phyloP scores from a whole-genome alignment of 257 asterid genomes.

The Capsicum baccatum region DNA sequence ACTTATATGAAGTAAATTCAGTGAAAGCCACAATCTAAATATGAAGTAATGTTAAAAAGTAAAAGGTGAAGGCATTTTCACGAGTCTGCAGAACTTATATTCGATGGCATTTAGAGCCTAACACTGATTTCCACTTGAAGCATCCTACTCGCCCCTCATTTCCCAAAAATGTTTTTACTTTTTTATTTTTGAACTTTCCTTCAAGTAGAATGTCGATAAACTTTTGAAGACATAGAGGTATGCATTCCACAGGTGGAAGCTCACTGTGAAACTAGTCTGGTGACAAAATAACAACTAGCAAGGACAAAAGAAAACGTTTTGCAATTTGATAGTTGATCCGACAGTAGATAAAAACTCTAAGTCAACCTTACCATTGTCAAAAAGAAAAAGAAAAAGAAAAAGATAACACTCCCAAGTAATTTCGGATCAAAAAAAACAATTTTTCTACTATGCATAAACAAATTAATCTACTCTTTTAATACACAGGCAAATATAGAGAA shows the following conservation, averaged over 20 bases:
- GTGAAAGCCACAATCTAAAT: neutral
- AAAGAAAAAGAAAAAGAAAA: neutral
- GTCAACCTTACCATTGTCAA: neutral
- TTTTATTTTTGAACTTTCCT: neutral
- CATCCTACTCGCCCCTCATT: neutral
- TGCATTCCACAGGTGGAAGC: constrained; percentile 17
- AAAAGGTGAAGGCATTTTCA: neutral
- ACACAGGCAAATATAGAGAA: neutral
- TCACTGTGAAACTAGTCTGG: neutral
- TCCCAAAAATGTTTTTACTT: neutral
- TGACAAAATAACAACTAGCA: neutral
- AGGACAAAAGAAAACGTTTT: neutral
- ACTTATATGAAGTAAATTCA: neutral
- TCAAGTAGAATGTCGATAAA: neutral
- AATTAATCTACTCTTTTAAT: neutral
- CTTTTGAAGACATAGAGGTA: neutral
- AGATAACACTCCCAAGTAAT: neutral
- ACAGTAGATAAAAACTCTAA: neutral
- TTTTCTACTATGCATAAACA: neutral
- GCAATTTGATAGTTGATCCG: neutral
- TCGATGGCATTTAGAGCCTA: neutral
- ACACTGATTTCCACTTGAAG: neutral
- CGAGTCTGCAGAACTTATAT: neutral
- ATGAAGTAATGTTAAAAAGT: neutral
- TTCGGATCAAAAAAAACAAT: neutral